Evolutionary conservation across 139 green algal genomes (phyloP).

Genomic region (Coelastrella sp.): DNA sequence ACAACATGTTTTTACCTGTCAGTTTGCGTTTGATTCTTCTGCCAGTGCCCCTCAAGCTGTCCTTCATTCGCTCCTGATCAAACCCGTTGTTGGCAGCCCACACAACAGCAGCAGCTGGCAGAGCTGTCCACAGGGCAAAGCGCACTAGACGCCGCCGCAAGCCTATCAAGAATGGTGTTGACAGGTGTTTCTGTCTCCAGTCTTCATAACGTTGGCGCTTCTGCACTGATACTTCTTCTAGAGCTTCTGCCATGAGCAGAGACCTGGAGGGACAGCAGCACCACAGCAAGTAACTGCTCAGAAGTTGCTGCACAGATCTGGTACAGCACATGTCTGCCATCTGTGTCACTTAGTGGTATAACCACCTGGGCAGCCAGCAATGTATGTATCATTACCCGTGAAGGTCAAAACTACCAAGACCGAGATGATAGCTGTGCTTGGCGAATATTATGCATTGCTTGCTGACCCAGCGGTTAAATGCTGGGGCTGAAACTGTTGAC

Average conservation of each 20-base stretch:
- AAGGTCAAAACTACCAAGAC: no score
- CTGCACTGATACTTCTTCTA: slow-evolving; percentile 40
- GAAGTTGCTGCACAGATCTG: no score
- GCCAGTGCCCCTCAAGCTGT: background rate
- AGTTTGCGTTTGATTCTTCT: background rate
- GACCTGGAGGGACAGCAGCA: background rate
- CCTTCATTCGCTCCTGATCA: slow-evolving; percentile 18
- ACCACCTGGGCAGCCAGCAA: no score
- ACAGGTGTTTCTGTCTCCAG: slow-evolving; percentile 37
- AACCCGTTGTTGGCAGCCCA: slow-evolving; percentile 41
- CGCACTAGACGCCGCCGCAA: slow-evolving; percentile 34
- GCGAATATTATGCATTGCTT: no score
- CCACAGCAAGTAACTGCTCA: background rate
- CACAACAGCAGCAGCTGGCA: slow-evolving; percentile 40
- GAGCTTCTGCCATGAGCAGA: slow-evolving; percentile 47
- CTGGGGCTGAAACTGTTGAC: no score
- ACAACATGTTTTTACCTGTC: background rate
- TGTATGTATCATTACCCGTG: no score
- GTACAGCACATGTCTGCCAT: no score
- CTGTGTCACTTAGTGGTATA: no score
- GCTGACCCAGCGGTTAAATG: no score
- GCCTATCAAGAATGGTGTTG: slow-evolving; percentile 23
- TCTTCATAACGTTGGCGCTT: slow-evolving; percentile 43
- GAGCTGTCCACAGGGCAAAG: slow-evolving; percentile 14
- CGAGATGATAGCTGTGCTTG: no score